These are phyloP conservation scores for Venturia asperata DNA, from an alignment of 2,329 filamentous ascomycete species.

Conservation along the genomic window DNA sequence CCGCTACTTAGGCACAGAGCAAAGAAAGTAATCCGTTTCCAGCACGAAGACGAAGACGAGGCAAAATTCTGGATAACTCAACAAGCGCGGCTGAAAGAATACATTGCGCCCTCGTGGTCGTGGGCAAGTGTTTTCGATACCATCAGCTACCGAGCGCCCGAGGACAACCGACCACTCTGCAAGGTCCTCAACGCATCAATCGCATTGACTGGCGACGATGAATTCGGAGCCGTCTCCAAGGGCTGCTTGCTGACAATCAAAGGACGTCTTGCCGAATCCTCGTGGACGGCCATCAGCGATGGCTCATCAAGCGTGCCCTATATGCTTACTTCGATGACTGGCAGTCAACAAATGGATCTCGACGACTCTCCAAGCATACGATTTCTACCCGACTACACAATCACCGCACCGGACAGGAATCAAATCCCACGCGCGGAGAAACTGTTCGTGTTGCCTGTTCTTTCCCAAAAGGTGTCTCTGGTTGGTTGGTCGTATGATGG, in stretches of 20 bases:
- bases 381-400: background rate
- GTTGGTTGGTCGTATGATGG: conserved; percentile 1
- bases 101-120: conserved; percentile 19
- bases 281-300: background rate
- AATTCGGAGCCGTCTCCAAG: background rate
- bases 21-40: background rate
- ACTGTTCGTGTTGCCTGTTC: background rate
- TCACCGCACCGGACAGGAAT: background rate
- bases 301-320: background rate
- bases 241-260: background rate
- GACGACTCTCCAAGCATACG: background rate
- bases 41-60: background rate
- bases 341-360: conserved; percentile 1
- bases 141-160: conserved; percentile 8
- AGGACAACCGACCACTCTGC: background rate
- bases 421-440: background rate
- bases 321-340: conserved; percentile 2
- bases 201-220: background rate
- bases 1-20: background rate
- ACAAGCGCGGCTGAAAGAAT: background rate
- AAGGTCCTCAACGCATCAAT: background rate
- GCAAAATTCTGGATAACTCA: background rate
- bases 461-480: background rate
- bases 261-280: background rate
- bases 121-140: conserved; percentile 17